Conservation (phyloP, 2,329 filamentous ascomycete species). For the Trichocomaceae sp. region DNA sequence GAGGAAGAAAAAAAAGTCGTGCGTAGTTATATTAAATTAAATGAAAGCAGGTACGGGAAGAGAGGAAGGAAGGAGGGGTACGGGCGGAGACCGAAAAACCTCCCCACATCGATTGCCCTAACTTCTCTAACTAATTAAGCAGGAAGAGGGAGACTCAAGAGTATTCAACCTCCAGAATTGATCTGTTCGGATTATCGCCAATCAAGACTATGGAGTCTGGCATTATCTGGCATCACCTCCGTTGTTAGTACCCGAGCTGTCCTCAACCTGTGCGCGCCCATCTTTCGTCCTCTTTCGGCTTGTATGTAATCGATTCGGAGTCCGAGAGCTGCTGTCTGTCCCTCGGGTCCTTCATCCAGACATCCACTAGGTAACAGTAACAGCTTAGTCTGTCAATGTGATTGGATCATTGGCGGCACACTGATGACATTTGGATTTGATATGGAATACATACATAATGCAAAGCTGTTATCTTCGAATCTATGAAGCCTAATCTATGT, state of each 20-base stretch:
- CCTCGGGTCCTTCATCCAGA: constrained; percentile 4
- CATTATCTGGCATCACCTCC: background rate
- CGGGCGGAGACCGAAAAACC: constrained; percentile 12
- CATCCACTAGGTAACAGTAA: background rate
- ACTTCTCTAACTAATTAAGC: no score
- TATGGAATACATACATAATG: background rate
- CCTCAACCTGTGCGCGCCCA: constrained; percentile 1
- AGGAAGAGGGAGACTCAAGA: no score
- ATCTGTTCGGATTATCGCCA: no score
- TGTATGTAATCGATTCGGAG: constrained; percentile 7
- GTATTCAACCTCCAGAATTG: no score
- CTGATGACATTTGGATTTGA: background rate
- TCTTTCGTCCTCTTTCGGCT: background rate
- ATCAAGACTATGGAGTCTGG: constrained; percentile 1
- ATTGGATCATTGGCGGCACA: no score
- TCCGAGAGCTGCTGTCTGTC: constrained; percentile 8
- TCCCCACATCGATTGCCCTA: background rate
- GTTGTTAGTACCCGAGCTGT: constrained; percentile 6
- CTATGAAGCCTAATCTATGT: no score
- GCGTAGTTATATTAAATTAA: no score
- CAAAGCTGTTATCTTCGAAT: background rate
- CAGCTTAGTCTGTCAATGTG: background rate
- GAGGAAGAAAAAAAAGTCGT: constrained; percentile 10
- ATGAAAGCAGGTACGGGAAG: constrained; percentile 3
- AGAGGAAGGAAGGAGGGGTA: constrained; percentile 9